A percentile compares a stretch with the other conserved stretches of the same genome.
Evolutionary conservation across 129 eudicot species (phyloP).

Genomic region (Flaveria sonorensis): DNA sequence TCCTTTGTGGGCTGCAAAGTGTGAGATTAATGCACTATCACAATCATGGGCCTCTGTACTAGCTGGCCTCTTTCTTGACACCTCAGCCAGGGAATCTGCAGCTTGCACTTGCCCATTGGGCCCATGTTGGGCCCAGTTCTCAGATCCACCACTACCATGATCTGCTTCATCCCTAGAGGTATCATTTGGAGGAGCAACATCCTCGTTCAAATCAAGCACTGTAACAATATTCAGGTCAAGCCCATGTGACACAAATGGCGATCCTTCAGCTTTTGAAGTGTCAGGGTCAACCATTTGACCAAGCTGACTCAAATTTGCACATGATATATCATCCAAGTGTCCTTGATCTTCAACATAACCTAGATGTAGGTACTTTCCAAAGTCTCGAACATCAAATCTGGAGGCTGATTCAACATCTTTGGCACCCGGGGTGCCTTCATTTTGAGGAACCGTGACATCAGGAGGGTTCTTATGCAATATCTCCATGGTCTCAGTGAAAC

Average conservation of each 20-base stretch:
- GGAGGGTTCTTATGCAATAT: slow-evolving; percentile 41
- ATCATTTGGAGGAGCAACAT: slow-evolving; percentile 51
- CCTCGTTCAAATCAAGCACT: slow-evolving; percentile 84
- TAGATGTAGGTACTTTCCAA: slow-evolving; percentile 59
- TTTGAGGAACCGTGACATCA: slow-evolving; percentile 19
- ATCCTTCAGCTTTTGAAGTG: slow-evolving; percentile 28
- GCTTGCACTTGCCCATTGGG: slow-evolving; percentile 57
- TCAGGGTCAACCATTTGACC: slow-evolving; percentile 31
- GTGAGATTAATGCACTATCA: slow-evolving; percentile 67
- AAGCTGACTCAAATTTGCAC: slow-evolving; percentile 29
- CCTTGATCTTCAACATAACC: slow-evolving; percentile 63
- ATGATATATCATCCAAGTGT: slow-evolving; percentile 42
- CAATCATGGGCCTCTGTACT: slow-evolving; percentile 56
- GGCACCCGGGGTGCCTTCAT: slow-evolving; percentile 51
- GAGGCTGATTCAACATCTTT: slow-evolving; percentile 52
- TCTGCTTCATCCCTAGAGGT: slow-evolving; percentile 57
- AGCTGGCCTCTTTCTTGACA: slow-evolving; percentile 54
- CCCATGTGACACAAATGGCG: slow-evolving; percentile 52
- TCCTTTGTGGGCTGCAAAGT: slow-evolving; percentile 18
- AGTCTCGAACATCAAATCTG: slow-evolving; percentile 66
- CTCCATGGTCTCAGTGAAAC: slow-evolving; percentile 71
- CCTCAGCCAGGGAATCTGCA: slow-evolving; percentile 42
- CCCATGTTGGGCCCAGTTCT: slow-evolving; percentile 45
- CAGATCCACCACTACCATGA: slow-evolving; percentile 72
- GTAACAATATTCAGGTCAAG: slow-evolving; percentile 77